Conservation (phyloP, 768 basidiomycete genomes). For the Lactifluus rugatus region DNA sequence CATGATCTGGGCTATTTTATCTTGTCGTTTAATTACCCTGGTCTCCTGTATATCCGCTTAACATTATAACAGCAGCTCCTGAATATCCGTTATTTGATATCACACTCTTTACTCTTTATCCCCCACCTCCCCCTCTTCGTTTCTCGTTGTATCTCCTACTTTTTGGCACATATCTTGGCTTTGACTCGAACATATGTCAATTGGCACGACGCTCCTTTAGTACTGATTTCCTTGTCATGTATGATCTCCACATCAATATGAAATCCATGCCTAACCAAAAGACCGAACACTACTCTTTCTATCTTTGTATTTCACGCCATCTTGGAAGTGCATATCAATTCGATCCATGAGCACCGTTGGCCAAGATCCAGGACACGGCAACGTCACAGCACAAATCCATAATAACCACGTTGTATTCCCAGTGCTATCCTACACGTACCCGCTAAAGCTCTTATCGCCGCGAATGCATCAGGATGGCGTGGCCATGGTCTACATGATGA, state of each 20-base stretch:
- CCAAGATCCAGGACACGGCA: constrained; percentile 42
- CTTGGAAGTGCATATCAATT: neutral
- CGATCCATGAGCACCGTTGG: constrained; percentile 1
- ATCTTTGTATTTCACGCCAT: neutral
- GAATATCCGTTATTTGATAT: neutral
- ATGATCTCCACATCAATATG: constrained; percentile 7
- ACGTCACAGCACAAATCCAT: constrained; percentile 43
- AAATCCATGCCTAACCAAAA: neutral
- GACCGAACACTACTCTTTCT: neutral
- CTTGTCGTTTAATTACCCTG: constrained; percentile 9
- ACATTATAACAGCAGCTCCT: neutral
- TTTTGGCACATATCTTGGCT: constrained; percentile 1
- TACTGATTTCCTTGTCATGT: constrained; percentile 12
- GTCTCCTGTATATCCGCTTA: constrained; percentile 4
- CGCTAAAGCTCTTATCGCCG: constrained; percentile 81
- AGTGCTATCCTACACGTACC: constrained; percentile 71
- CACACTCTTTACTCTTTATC: neutral
- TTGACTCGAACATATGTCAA: constrained; percentile 6
- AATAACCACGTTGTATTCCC: constrained; percentile 55
- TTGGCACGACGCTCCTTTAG: constrained; percentile 9
- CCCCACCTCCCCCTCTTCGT: neutral
- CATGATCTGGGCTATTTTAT: constrained; percentile 11
- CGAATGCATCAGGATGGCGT: constrained; percentile 39
- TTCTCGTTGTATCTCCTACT: constrained; percentile 1
- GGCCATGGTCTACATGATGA: constrained; percentile 67